Evolutionary conservation across 345 rosid genomes (phyloP), one percentile per base, ranked within the genome.

Genomic region (Cardiospermum halicacabum): DNA sequence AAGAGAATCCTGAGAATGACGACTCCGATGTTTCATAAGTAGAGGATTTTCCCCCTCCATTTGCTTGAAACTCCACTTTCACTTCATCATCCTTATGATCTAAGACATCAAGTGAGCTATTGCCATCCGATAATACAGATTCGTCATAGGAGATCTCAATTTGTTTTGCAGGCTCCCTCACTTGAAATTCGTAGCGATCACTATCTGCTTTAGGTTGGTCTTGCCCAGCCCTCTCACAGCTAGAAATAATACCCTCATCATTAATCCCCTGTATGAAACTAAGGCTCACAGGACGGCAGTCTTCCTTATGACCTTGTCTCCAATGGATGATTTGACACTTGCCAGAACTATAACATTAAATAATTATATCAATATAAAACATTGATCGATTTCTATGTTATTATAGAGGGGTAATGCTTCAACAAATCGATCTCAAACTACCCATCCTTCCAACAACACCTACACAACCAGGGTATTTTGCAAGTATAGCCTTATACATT

Each of bases 271-370:
- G 56, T 48, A 67, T 21, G 60, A 68, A 25, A 64, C 53, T 39
- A 19, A 86, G 81, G 68, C 53, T 39, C n/a, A 86, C 81, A 68
- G 86, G 88, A 59, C 34, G 77, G 65, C 98, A 93, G 62, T 90
- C 91, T 64, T 88, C 86, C 80, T 81, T 90, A 74, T 93, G 99
- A 70, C 97, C 99, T 85, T 87, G 95, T 63, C 97, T 77, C 99
- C 99, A 94, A 68, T 91, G 97, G 48, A 84, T 72, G 69, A 91
- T 79, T 79, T 94, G 99, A 77, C 99, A 94, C 76, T 84, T 80
- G 1, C 87, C 83, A 49, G 99, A 91, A 74, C 99, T 94, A 78
- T 48, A 70, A 64, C 19, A 66, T 30, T 47, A 78, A 80, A 65
- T 67, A 59, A 67, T 40, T 8, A 71, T 32, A 64, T 66, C 40